Percentiles rank a stretch among this genome's conserved stretches.
These are phyloP conservation scores for Leucocoprinus sp. DNA, from an alignment of 768 basidiomycete genomes.

Conservation along the genomic window DNA sequence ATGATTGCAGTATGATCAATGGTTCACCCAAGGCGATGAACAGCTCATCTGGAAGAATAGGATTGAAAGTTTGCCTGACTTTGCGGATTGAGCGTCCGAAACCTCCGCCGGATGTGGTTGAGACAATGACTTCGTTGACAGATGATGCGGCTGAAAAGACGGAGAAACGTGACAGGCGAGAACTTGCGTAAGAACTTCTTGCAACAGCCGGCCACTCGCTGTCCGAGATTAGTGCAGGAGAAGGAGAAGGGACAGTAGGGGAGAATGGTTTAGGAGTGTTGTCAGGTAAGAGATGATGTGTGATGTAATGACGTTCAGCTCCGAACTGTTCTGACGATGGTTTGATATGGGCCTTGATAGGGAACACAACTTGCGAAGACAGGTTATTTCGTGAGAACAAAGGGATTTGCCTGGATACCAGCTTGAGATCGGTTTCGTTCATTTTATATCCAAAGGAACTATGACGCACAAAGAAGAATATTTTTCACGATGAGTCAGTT, in stretches of 20 bases:
- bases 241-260: constrained; percentile 24
- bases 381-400: constrained; percentile 29
- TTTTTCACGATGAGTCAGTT: constrained; percentile 13
- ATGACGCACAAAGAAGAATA: constrained; percentile 17
- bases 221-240: not conserved
- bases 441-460: not conserved
- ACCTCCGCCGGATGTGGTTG: constrained; percentile 21
- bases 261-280: constrained; percentile 34
- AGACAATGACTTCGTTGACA: constrained; percentile 26
- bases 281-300: constrained; percentile 35
- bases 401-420: constrained; percentile 1
- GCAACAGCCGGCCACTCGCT: constrained; percentile 12
- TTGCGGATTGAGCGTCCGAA: constrained; percentile 33
- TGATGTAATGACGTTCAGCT: constrained; percentile 26
- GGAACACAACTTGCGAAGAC: constrained; percentile 42
- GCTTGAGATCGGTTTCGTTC: not conserved
- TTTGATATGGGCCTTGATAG: constrained; percentile 37
- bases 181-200: constrained; percentile 8
- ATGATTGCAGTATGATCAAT: constrained; percentile 54
- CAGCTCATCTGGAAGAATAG: constrained; percentile 71
- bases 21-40: constrained; percentile 49
- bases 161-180: constrained; percentile 3
- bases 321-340: constrained; percentile 19
- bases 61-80: constrained; percentile 57
- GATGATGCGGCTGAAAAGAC: constrained; percentile 8